Conservation (phyloP, 2,329 filamentous ascomycete genomes). For the Fusarium sp. region DNA sequence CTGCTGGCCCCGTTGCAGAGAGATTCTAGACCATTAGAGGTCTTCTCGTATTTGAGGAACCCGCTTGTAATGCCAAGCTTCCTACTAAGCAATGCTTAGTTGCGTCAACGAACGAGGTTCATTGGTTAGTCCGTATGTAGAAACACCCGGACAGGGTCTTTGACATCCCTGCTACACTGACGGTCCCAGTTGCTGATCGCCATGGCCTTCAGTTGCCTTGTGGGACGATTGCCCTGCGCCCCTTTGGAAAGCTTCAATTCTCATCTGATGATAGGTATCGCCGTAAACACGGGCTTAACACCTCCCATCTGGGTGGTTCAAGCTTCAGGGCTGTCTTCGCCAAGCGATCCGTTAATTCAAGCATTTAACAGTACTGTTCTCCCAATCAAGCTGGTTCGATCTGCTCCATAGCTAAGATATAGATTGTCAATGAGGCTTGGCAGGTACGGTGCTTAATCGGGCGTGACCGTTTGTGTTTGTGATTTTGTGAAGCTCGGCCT, state of each 20-base stretch:
- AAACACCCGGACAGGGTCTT: conserved; percentile 24
- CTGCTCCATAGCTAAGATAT: neutral
- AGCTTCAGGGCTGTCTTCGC: neutral
- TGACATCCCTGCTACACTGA: conserved; percentile 5
- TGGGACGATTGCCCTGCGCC: conserved; percentile 15
- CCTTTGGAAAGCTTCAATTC: conserved; percentile 19
- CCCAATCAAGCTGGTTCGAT: neutral
- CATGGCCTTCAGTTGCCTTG: conserved; percentile 19
- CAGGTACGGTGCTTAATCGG: conserved; percentile 15
- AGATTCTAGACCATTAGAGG: conserved; percentile 25
- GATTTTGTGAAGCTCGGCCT: conserved; percentile 13
- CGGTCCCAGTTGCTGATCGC: conserved; percentile 28
- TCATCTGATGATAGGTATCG: conserved; percentile 11
- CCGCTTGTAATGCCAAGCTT: conserved; percentile 17
- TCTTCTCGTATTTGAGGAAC: conserved; percentile 25
- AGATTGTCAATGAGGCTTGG: conserved; percentile 10
- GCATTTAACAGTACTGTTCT: neutral
- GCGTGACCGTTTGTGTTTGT: neutral
- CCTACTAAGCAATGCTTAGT: conserved; percentile 15
- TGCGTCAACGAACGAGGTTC: neutral
- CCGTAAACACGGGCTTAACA: neutral
- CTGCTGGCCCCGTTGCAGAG: neutral
- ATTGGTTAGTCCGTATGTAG: conserved; percentile 29
- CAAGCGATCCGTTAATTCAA: neutral
- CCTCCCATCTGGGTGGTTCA: neutral